Evolutionary conservation across 352 stramenopile genomes (phyloP), one percentile per base, ranked within the genome.

Genomic region (Proteromonas lacertae): DNA sequence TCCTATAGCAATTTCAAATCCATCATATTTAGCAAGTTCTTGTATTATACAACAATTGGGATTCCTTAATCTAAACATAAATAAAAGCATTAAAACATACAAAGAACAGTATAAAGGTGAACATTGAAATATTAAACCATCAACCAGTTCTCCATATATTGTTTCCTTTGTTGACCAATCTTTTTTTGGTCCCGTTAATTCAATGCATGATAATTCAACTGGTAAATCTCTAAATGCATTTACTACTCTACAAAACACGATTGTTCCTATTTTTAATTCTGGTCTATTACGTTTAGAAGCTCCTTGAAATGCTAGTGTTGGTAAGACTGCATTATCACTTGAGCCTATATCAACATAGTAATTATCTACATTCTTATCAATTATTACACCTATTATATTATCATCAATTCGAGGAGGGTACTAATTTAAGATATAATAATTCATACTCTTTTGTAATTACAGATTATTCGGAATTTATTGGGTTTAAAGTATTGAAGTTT

Each of bases 261-360:
- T n/a, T 13, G 30, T 22, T 19, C 34, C 34, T 31, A 12, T 22
- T 16, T 31, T 39, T 16, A 39, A 31, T 21, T 39, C 34, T 29
- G 34, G 34, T 17, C n/a, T 20, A 17, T 39, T 39, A 6, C 34
- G 4, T 17, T 39, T 39, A 10, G 34, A 31, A 1, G 34, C 34
- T 19, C 34, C 34, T 14, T 39, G 21, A 25, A 39, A 39, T 3
- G 22, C 4, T 9, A 39, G 9, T 22, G 21, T 4, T 28, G 20
- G 20, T 17, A 39, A 19, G 9, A 39, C 31, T 14, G 4, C 7
- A 31, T 29, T 20, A 14, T 7, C 10, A 32, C 24, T 22, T 24
- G 4, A 17, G 23, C 30, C 30, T 3, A 39, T 39, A 31, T 39
- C 31, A 2, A 39, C 23, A 12, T 21, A 4, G 25, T 39, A 39